Evolutionary conservation across 2,329 filamentous ascomycete genomes (phyloP).

Genomic region (Phyllosticta citrichinensis): DNA sequence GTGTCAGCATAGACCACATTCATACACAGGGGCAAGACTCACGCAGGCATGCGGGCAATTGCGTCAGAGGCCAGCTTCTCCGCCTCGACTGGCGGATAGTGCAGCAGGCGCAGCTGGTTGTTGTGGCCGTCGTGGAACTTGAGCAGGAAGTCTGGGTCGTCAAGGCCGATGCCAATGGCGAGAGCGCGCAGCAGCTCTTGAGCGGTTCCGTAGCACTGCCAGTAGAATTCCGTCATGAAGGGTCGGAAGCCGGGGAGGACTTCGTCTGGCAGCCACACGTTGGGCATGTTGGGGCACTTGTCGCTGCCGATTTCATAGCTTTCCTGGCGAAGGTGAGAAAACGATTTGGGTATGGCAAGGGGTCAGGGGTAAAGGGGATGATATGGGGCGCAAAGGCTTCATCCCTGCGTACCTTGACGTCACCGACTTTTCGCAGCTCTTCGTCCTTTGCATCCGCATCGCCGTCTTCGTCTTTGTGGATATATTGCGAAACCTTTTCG

Average conservation of each 20-base stretch:
- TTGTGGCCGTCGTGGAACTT: conserved; percentile 45
- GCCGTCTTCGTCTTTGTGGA: conserved; percentile 30
- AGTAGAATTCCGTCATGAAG: conserved; percentile 42
- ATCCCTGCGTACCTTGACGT: conserved; percentile 37
- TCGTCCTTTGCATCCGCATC: conserved; percentile 33
- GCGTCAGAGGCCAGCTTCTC: conserved; percentile 33
- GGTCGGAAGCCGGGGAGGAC: conserved; percentile 35
- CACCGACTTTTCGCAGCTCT: conserved; percentile 36
- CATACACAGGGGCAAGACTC: no score
- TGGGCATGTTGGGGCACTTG: conserved; percentile 31
- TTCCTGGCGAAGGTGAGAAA: conserved; percentile 12
- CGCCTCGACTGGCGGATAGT: conserved; percentile 44
- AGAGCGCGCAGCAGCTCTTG: conserved; percentile 38
- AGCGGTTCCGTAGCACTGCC: conserved; percentile 35
- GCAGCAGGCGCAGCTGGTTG: conserved; percentile 51
- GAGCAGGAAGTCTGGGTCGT: conserved; percentile 36
- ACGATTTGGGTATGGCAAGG: neutral
- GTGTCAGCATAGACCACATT: no score
- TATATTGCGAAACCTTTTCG: conserved; percentile 37
- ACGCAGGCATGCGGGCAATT: conserved; percentile 39
- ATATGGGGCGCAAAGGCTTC: neutral
- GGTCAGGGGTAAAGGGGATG: neutral
- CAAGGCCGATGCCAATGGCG: conserved; percentile 38
- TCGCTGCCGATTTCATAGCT: conserved; percentile 39
- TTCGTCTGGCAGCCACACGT: conserved; percentile 39